Evolutionary conservation across 495 filamentous ascomycete genomes (phyloP).

Genomic region (Halenospora varia): DNA sequence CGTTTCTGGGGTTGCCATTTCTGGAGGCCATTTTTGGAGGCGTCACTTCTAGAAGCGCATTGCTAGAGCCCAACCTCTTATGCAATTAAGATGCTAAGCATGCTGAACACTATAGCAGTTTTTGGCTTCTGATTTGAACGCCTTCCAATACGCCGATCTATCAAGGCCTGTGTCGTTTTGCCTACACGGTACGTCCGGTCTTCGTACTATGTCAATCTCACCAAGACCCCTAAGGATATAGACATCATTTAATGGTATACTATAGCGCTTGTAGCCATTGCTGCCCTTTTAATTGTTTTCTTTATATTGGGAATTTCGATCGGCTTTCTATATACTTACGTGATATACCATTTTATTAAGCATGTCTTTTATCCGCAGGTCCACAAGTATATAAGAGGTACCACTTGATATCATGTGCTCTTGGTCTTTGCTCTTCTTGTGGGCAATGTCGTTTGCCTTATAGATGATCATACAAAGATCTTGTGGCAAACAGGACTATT

Average conservation of each 20-base stretch:
- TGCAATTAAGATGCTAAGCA: not conserved
- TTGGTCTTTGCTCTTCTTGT: not conserved
- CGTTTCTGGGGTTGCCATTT: not conserved
- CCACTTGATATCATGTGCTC: not conserved
- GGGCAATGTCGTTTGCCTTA: not conserved
- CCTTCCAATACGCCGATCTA: not conserved
- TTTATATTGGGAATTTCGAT: not conserved
- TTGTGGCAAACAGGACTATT: not conserved
- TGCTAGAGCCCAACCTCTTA: not conserved
- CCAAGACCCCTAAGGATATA: not conserved
- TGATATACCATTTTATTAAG: not conserved
- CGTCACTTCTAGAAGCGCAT: not conserved
- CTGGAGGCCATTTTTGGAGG: not conserved
- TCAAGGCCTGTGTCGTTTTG: not conserved
- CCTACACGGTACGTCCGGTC: not conserved
- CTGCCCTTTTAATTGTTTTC: not conserved
- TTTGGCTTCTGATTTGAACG: not conserved
- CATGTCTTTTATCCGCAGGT: not conserved
- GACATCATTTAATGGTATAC: not conserved
- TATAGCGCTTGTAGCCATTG: not conserved
- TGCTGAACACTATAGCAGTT: not conserved
- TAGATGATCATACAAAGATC: not conserved
- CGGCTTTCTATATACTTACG: not conserved
- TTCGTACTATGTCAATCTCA: not conserved
- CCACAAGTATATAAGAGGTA: not conserved